A percentile compares a stretch with the other conserved stretches of the same genome.
Conservation (phyloP, 306 rosid genomes). For the Ormosia emarginata region DNA sequence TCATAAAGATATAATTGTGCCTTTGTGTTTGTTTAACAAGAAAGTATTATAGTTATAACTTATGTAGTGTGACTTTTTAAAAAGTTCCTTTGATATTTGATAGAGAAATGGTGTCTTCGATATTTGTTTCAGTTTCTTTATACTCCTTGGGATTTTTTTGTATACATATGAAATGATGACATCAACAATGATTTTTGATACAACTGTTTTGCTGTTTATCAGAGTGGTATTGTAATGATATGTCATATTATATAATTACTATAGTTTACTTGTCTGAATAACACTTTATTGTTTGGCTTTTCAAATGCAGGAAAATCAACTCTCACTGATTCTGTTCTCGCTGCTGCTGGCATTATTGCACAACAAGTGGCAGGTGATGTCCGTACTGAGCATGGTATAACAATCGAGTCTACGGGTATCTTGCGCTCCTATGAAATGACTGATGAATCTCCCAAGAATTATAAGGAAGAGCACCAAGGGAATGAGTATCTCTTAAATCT, state of each 20-base stretch:
- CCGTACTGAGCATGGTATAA: constrained; percentile 91
- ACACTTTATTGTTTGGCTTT: background rate
- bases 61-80: background rate
- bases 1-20: background rate
- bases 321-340: constrained; percentile 87
- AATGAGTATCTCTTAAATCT: constrained; percentile 93
- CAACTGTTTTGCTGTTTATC: background rate
- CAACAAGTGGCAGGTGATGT: constrained; percentile 95
- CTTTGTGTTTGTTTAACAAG: background rate
- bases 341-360: constrained; percentile 96
- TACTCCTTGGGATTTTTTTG: background rate
- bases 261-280: background rate
- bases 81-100: background rate
- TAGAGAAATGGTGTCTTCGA: no score
- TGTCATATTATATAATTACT: background rate
- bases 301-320: constrained; percentile 63
- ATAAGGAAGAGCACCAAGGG: constrained; percentile 66
- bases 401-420: constrained; percentile 89
- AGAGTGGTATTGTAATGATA: background rate
- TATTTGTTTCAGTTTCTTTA: background rate
- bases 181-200: background rate
- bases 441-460: constrained; percentile 49
- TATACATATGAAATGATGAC: no score
- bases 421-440: constrained; percentile 87
- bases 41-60: background rate